Base-by-base conservation (phyloP, 306 rosid genomes). In the Lathyrus oleraceus region DNA sequence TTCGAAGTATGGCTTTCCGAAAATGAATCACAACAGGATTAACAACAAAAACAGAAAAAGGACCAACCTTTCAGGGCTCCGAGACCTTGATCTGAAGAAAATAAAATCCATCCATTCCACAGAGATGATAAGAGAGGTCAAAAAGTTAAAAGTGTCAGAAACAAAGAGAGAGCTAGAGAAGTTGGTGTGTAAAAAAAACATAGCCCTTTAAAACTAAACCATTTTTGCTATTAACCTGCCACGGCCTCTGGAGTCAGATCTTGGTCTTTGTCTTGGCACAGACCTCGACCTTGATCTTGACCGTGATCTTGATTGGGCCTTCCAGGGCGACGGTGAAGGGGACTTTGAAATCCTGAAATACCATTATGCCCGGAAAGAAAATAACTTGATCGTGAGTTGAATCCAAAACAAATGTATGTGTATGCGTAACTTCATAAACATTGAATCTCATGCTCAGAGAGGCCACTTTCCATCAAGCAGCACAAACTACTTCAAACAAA, bases 291-390 rank as follows among this genome's bases (percentile, higher is more conserved):
- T 78, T n/a, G 97, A 87, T 66, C 89, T 58, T 0, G 91, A 25
- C 28, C 28, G 28, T 25, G 28, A 87, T 25, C 85, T 65, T 8
- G 96, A 91, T 63, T 82, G 92, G 70, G 89, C 92, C 84, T 87
- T 83, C 89, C 86, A 79, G 0, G 95, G 87, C n/a, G 97, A 86
- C 52, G 95, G 95, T 23, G 97, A 87, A 60, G 93, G 93, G 16
- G 97, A 89, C 73, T 81, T 85, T 59, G 99, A 91, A 76, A 69
- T 64, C 85, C 97, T 95, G 80, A 36, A 38, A 53, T 7, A 79
- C 30, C 54, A 79, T 67, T 8, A 56, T 17, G 38, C 2, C 19
- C 45, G 44, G 2, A 65, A 58, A 16, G 47, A 32, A 69, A 47
- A 53, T 0, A 44, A 7, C 70, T 47, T 71, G 14, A 61, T 11